These are phyloP conservation scores for Plectosphaerella cucumerina DNA, from an alignment of 2,329 filamentous ascomycete species.

Conservation along the genomic window DNA sequence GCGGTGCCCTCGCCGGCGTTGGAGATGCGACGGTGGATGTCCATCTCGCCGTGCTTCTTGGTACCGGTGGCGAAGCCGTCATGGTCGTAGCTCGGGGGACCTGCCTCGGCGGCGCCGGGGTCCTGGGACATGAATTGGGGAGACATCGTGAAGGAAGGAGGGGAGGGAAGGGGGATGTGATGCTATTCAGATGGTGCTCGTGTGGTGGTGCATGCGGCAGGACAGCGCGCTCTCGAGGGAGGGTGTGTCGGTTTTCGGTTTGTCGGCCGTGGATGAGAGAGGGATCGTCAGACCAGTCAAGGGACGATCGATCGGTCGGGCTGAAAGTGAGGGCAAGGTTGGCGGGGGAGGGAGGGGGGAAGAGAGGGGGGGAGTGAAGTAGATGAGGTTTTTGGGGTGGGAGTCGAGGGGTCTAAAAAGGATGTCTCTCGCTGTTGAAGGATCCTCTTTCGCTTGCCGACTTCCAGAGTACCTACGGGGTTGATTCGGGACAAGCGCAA, in stretches of 20 bases:
- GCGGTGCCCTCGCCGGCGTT: constrained; percentile 37
- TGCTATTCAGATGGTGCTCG: neutral
- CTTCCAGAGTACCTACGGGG: no score
- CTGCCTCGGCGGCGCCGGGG: constrained; percentile 8
- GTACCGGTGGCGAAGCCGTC: neutral
- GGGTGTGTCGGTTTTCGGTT: neutral
- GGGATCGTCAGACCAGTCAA: neutral
- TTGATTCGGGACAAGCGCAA: neutral
- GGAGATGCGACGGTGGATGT: neutral
- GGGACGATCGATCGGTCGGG: neutral
- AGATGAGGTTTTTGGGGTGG: no score
- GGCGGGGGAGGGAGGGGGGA: neutral
- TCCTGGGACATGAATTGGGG: constrained; percentile 12
- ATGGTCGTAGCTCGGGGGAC: neutral
- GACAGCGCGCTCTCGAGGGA: neutral
- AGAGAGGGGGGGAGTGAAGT: neutral
- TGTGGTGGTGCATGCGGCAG: neutral
- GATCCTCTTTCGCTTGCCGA: neutral
- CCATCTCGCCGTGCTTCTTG: constrained; percentile 2
- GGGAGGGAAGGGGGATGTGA: no score
- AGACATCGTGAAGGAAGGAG: neutral
- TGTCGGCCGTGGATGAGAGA: neutral
- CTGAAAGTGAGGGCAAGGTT: neutral
- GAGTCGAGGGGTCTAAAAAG: neutral
- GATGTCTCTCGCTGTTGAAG: neutral